Base-by-base conservation (phyloP, 495 filamentous ascomycete species). In the Hypomontagnella submonticulosa region DNA sequence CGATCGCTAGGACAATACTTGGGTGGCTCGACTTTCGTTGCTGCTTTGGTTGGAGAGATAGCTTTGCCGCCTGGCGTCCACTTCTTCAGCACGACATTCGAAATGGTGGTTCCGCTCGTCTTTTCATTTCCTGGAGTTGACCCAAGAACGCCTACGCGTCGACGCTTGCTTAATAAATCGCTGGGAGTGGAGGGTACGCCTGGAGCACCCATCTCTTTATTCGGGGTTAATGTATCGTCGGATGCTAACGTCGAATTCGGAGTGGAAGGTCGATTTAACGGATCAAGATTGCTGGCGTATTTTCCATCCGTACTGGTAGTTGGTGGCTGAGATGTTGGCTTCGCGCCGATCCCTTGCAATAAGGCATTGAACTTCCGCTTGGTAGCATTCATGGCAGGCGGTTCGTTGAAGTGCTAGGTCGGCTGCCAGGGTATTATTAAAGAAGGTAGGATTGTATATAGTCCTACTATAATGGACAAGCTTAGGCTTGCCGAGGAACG, bases 1-100 rank as follows among this genome's bases (percentile, higher is more conserved):
- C 93, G 90, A 73, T 94, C 91, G 85, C 89, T 89, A 6, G 93
- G 94, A 52, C 88, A 88, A 74, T 93, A 98, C 52, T 83, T 87
- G 77, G 87, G 63, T 70, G 81, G 43, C 51, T 73, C 68, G 12
- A 9, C 20, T 67, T 64, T 51, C n/a, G 58, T 46, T 50, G 51
- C 65, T 50, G 51, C 65, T 49, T 69, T 69, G 0, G 38, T 23
- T 13, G 65, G 47, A 27, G 68, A 46, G 49, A 50, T 32, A 4
- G 56, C 20, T 4, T 20, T 65, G 43, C 63, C 42, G 8, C 41
- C 38, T 32, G 58, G 49, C 11, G 60, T 74, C 70, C 76, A 80
- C 55, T 81, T 84, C 58, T 78, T 73, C 50, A 83, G 68, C 1
- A 71, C 75, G 12, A 81, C 59, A 43, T 78, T 76, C 6, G 77